A percentile compares a stretch with the other conserved stretches of the same genome.
These are phyloP conservation scores for Camellia oleifera DNA, from an alignment of 179 eudicot genomes.

Conservation along the genomic window DNA sequence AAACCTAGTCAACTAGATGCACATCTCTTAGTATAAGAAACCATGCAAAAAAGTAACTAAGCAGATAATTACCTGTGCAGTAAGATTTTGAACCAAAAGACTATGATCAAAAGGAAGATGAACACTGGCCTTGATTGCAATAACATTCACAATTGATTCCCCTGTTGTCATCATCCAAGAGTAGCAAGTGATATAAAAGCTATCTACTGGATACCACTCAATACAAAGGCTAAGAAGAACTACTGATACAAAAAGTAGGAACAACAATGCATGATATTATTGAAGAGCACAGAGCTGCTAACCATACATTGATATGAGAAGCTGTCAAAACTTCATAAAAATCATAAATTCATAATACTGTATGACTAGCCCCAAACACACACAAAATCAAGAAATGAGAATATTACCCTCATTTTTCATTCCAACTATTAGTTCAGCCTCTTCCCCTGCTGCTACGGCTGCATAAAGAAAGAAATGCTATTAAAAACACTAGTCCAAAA, in stretches of 20 bases:
- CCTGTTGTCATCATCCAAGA: constrained; percentile 41
- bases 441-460: constrained; percentile 83
- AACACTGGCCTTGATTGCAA: constrained; percentile 78
- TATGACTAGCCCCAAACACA: neutral
- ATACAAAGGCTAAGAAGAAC: neutral
- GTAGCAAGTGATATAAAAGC: constrained; percentile 8
- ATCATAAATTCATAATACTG: neutral
- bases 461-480: constrained; percentile 23
- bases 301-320: neutral
- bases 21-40: neutral
- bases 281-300: neutral
- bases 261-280: neutral
- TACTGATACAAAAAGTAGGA: neutral
- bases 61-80: constrained; percentile 59
- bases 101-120: constrained; percentile 79
- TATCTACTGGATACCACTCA: neutral
- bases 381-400: neutral
- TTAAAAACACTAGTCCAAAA: neutral
- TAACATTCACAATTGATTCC: constrained; percentile 58
- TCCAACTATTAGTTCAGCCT: constrained; percentile 70
- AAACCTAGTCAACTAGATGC: neutral
- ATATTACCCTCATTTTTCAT: constrained; percentile 75
- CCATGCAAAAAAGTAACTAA: neutral
- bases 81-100: constrained; percentile 75
- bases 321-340: neutral